Evolutionary conservation across 1,139 yeast genomes (phyloP).

Genomic region (Blastobotrys illinoisensis): DNA sequence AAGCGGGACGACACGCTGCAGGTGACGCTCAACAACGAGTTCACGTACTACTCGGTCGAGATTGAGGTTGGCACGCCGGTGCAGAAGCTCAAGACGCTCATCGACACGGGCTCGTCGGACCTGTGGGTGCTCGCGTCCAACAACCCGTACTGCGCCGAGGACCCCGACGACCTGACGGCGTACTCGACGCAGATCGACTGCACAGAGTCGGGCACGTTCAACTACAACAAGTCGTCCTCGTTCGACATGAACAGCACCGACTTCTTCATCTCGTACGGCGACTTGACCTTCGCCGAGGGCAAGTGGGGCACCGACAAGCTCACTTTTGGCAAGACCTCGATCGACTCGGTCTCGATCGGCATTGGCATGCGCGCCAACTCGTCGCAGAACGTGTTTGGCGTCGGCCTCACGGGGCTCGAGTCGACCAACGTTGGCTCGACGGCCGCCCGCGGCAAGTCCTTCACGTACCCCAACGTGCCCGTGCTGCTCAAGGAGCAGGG

Average conservation of each 20-base stretch:
- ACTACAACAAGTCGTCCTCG: constrained; percentile 18
- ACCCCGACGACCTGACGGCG: background rate
- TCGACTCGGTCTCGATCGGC: constrained; percentile 40
- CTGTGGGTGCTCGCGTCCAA: constrained; percentile 47
- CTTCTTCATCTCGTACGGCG: constrained; percentile 55
- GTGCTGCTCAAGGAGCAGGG: constrained; percentile 34
- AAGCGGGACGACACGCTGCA: constrained; percentile 5
- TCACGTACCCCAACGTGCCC: constrained; percentile 15
- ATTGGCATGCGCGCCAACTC: constrained; percentile 43
- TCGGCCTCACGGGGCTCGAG: constrained; percentile 45
- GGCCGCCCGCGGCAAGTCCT: constrained; percentile 1
- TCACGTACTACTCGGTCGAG: constrained; percentile 34
- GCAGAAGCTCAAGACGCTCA: constrained; percentile 31
- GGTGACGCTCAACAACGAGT: constrained; percentile 19
- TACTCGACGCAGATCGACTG: constrained; percentile 16
- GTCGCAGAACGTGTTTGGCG: constrained; percentile 48
- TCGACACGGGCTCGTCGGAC: constrained; percentile 49
- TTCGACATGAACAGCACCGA: constrained; percentile 16
- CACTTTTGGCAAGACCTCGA: constrained; percentile 33
- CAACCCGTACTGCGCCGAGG: constrained; percentile 30
- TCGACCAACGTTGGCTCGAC: constrained; percentile 14
- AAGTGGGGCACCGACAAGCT: constrained; percentile 46
- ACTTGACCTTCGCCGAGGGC: constrained; percentile 45
- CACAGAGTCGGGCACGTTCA: constrained; percentile 18
- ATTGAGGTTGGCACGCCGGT: constrained; percentile 37